Evolutionary conservation across 192 early-diverging fungal species (phyloP), one percentile per base, ranked within the genome.

Genomic region (Entomortierella beljakovae): DNA sequence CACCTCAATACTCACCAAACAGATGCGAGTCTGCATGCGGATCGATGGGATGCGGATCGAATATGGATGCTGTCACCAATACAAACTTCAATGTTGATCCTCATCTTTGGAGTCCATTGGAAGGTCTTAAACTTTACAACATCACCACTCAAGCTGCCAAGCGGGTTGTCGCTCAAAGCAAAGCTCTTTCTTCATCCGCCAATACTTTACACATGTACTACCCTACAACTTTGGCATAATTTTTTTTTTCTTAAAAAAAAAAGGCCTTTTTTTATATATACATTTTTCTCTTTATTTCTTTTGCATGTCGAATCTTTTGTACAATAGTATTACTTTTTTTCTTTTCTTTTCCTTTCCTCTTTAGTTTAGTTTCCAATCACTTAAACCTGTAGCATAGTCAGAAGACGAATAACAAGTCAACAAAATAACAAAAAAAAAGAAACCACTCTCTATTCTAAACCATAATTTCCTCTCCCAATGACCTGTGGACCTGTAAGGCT

Each of bases 81-180:
- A 15, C 43, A 29, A 40, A 50, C 15, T 79, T 46, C 26, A 68
- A 70, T 34, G 42, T 79, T 7, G 75, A 79, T 43, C 75, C 75
- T 13, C 67, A 62, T 28, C 58, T 79, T 18, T 79, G 66, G 75
- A 67, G 61, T 4, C 75, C 75, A 0, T 26, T 79, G 49, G 75
- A 79, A 32, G 70, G 61, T 31, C 43, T 79, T 8, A 70, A 66
- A 0, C 34, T 79, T 13, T 79, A 79, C 26, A 67, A 60, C 11
- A 70, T 79, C 32, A 79, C 75, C 15, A 70, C 75, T 15, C 75
- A 79, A 57, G 67, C 75, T 13, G 75, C 75, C 29, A 79, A 79
- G 29, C 75, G 75, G 1, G 61, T 79, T n/a, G 67, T 79, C 8
- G 75, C 75, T 28, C 75, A 79, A 25, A 53, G 75, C 50, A 79